These are phyloP conservation scores for Apiospora sp. DNA, from an alignment of 2,329 filamentous ascomycete species.

Conservation along the genomic window DNA sequence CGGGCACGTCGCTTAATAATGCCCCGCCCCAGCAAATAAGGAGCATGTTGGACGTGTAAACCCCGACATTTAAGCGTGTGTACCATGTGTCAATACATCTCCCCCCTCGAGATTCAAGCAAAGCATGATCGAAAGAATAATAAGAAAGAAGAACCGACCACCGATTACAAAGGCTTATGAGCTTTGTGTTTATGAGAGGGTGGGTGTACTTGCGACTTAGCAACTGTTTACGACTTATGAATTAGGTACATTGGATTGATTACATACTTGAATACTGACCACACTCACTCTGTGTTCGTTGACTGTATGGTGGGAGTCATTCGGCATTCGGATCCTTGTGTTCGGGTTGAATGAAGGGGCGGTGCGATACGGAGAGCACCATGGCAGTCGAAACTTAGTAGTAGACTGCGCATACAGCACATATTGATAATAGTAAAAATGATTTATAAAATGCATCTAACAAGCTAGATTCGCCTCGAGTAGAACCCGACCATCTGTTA, in stretches of 20 bases:
- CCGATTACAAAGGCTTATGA: background rate
- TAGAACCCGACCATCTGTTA: background rate
- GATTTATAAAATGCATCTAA: background rate
- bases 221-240: conserved; percentile 4
- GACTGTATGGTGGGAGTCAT: background rate
- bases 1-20: conserved; percentile 53
- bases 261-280: background rate
- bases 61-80: background rate
- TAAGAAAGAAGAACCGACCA: background rate
- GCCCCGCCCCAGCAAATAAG: conserved; percentile 61
- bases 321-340: background rate
- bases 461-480: background rate
- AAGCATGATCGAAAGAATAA: background rate
- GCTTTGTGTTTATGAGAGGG: background rate
- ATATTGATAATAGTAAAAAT: conserved; percentile 17
- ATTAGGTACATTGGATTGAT: conserved; percentile 10
- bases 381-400: background rate
- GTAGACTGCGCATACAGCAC: conserved; percentile 13
- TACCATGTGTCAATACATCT: background rate
- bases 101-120: background rate
- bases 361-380: background rate
- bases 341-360: background rate
- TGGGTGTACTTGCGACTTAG: background rate
- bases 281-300: background rate
- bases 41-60: conserved; percentile 61